Evolutionary conservation across 768 basidiomycete species (phyloP), one percentile per base, ranked within the genome.

Genomic region (Flagelloscypha sp.): DNA sequence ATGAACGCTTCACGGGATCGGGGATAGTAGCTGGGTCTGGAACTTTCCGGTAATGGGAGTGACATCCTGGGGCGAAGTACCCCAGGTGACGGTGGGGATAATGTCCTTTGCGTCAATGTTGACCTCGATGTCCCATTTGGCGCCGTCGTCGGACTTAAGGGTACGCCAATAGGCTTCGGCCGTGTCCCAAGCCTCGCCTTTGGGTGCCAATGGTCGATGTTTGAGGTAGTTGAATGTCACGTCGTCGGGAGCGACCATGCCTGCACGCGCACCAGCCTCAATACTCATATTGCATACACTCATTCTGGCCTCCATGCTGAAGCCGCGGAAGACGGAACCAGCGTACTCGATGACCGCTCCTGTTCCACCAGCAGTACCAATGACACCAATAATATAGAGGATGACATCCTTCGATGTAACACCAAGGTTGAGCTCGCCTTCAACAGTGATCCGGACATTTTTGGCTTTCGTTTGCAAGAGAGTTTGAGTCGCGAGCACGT

Each of bases 231-330:
- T 68, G 51, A 92, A 89, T 8, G 89, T 93, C 41, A 79, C 64
- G 18, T 90, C 81, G 53, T 93, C 89, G 1, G 89, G 88, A 12
- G 86, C 88, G 38, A 93, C 72, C 87, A 93, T 89, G 34, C 88
- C 88, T 8, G 89, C 89, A 49, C 89, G 76, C 47, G 89, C 89
- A 49, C 89, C 89, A 37, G 80, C 89, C 57, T 93, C 89, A 51
- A 93, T 92, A 40, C 87, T 90, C 89, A 93, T 92, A 62, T 93
- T 93, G 63, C 88, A 90, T 43, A 79, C 79, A 49, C 80, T 84
- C 84, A 84, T 88, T 33, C 88, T 77, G 24, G 84, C 86, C 56
- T 93, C 89, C 84, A 92, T 88, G 50, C 79, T 81, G 51, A 89
- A 78, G 13, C 66, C 70, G 39, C 84, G 79, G 61, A 89, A 84